Evolutionary conservation across 441 rosid genomes (phyloP).

Genomic region (Erysimum pusillum): DNA sequence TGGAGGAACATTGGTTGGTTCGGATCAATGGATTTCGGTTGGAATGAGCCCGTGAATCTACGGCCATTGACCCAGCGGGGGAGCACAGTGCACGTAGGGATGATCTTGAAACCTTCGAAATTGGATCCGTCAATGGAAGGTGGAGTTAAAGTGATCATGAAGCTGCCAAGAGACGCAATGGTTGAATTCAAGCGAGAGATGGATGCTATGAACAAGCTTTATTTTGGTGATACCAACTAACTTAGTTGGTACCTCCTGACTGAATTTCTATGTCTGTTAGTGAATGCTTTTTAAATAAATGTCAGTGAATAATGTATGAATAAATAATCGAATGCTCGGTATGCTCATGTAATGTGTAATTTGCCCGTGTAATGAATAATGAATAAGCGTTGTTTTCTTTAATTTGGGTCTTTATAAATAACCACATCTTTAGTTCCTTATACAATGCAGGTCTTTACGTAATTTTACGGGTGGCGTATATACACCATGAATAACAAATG

Average conservation of each 20-base stretch:
- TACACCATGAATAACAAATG: too few species aligned
- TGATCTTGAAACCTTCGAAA: slow-evolving; percentile 51
- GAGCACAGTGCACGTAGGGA: slow-evolving; percentile 32
- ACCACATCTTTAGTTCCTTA: too few species aligned
- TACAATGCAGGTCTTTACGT: too few species aligned
- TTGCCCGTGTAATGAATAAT: too few species aligned
- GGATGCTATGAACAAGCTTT: slow-evolving; percentile 7
- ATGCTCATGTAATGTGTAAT: too few species aligned
- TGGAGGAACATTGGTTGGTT: slow-evolving; percentile 53
- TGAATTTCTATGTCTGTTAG: not conserved
- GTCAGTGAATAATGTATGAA: not conserved
- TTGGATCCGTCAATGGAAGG: slow-evolving; percentile 48
- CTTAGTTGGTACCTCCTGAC: not conserved
- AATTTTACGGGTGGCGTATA: too few species aligned
- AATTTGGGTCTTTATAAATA: too few species aligned
- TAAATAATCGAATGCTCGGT: too few species aligned
- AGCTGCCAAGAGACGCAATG: slow-evolving; percentile 54
- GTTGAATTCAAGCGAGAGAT: slow-evolving; percentile 53
- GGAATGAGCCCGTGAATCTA: slow-evolving; percentile 51
- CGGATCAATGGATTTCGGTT: slow-evolving; percentile 55
- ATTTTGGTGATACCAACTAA: not conserved
- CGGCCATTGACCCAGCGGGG: not conserved
- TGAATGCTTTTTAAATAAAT: not conserved
- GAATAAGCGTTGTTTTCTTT: too few species aligned
- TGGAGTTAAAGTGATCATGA: slow-evolving; percentile 54